Percentiles rank a stretch among this genome's conserved stretches.
These are phyloP conservation scores for Trametes villosa DNA, from an alignment of 768 basidiomycete genomes.

Conservation along the genomic window DNA sequence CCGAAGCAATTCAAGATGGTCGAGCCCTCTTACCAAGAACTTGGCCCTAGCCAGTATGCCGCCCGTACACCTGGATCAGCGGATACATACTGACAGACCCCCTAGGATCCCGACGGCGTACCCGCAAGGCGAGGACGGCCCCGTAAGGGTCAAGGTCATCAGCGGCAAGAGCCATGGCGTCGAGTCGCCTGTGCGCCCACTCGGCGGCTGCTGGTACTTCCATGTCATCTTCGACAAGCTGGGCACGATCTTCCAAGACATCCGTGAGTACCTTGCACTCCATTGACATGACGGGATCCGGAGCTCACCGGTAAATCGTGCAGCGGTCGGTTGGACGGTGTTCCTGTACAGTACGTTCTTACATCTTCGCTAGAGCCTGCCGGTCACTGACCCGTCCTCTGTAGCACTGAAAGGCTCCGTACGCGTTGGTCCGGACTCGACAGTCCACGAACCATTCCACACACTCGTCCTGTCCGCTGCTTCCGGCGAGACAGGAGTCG, in stretches of 20 bases:
- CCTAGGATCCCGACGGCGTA: conserved; percentile 72
- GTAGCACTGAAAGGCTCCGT: conserved; percentile 71
- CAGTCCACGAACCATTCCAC: conserved; percentile 62
- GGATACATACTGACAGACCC: background rate
- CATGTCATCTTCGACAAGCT: conserved; percentile 71
- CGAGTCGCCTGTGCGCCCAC: conserved; percentile 85
- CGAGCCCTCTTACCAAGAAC: conserved; percentile 85
- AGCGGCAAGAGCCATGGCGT: conserved; percentile 87
- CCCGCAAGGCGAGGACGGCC: conserved; percentile 70
- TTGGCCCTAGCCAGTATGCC: conserved; percentile 62
- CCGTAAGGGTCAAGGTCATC: conserved; percentile 78
- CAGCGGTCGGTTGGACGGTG: conserved; percentile 86
- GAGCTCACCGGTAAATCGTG: background rate
- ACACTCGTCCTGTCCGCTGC: conserved; percentile 81
- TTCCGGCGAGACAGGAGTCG: conserved; percentile 66
- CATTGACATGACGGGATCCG: background rate
- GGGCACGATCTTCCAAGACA: conserved; percentile 74
- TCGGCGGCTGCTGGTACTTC: conserved; percentile 95
- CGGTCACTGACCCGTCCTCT: background rate
- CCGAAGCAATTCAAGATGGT: conserved; percentile 85
- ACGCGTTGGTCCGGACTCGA: conserved; percentile 54
- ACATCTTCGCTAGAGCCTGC: background rate
- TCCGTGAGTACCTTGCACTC: conserved; percentile 55
- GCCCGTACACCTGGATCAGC: background rate
- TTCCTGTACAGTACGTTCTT: conserved; percentile 76